phyloP scores from a whole-genome alignment of 768 basidiomycete species.

The Suillus weaverae region DNA sequence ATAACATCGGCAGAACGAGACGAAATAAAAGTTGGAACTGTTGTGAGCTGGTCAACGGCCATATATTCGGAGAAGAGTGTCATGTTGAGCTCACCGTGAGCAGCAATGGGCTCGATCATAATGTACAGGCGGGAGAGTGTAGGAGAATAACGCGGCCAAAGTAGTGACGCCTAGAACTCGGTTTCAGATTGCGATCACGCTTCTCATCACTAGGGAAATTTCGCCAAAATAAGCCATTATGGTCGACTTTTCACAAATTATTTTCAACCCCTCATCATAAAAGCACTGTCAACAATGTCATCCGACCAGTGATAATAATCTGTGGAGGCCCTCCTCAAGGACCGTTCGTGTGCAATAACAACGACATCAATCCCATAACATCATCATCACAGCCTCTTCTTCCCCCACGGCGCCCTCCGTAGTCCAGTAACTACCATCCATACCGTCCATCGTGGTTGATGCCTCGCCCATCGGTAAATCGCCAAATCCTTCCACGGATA shows the following conservation, averaged over 20 bases:
- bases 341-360: neutral
- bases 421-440: neutral
- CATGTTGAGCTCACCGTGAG: conserved; percentile 38
- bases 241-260: neutral
- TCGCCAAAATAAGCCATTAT: conserved; percentile 2
- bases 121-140: conserved; percentile 22
- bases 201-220: conserved; percentile 8
- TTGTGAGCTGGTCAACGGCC: conserved; percentile 8
- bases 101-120: conserved; percentile 47
- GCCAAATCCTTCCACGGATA: neutral
- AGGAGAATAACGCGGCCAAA: conserved; percentile 9
- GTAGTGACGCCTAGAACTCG: conserved; percentile 2
- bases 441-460: neutral
- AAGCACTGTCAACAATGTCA: neutral
- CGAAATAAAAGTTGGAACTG: conserved; percentile 77
- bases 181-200: conserved; percentile 10
- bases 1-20: conserved; percentile 85
- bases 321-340: neutral
- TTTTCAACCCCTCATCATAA: neutral
- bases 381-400: conserved; percentile 24
- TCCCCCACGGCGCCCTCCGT: conserved; percentile 12
- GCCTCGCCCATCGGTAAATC: neutral
- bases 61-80: conserved; percentile 9
- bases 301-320: neutral
- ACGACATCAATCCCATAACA: conserved; percentile 13